These are phyloP conservation scores for Trichaptum fuscoviolaceum DNA, from an alignment of 768 basidiomycete genomes.

Conservation along the genomic window DNA sequence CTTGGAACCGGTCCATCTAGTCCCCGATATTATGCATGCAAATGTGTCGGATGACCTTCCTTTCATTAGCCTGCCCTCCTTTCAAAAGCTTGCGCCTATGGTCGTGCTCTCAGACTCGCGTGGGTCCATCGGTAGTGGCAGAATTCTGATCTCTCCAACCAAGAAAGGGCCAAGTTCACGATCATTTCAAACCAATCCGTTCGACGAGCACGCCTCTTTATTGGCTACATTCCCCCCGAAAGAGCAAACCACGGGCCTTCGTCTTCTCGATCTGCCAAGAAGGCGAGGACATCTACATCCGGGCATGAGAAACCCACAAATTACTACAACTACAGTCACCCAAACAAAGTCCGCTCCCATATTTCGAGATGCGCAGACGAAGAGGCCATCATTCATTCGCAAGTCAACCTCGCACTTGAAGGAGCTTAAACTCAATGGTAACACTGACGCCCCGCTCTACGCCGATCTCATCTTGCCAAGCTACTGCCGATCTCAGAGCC, in stretches of 20 bases:
- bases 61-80: neutral
- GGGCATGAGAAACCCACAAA: neutral
- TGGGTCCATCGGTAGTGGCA: neutral
- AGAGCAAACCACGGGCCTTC: neutral
- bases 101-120: constrained; percentile 1
- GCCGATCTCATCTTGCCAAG: neutral
- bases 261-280: neutral
- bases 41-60: neutral
- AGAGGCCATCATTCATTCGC: neutral
- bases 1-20: neutral
- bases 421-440: neutral
- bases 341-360: neutral
- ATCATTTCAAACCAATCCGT: neutral
- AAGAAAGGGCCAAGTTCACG: neutral
- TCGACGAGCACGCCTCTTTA: neutral
- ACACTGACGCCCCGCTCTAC: neutral
- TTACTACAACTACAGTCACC: neutral
- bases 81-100: neutral
- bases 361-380: neutral
- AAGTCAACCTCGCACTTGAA: neutral
- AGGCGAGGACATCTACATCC: neutral
- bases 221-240: neutral
- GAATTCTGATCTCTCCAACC: neutral
- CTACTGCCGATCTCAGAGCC: neutral
- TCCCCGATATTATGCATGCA: neutral